These are phyloP conservation scores for Aspergillus olivimuriae DNA, from an alignment of 495 filamentous ascomycete species.

Conservation along the genomic window DNA sequence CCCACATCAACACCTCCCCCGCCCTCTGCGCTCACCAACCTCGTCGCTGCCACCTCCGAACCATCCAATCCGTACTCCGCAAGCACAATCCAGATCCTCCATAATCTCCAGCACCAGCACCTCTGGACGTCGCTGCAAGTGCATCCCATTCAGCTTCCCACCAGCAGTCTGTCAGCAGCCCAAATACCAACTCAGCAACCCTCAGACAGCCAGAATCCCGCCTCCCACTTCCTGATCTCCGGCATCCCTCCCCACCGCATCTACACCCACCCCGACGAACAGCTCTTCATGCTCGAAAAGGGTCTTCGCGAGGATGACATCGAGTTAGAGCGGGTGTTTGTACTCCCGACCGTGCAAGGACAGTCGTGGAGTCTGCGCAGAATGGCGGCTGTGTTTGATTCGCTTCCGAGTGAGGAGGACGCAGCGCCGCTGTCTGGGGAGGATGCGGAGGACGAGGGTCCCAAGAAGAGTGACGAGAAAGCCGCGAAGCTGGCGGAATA, in stretches of 20 bases:
- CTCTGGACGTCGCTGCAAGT: constrained; percentile 68
- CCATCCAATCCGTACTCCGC: constrained; percentile 27
- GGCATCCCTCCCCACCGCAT: constrained; percentile 81
- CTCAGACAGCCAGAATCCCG: constrained; percentile 9
- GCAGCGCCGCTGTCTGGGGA: constrained; percentile 10
- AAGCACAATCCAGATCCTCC: constrained; percentile 62
- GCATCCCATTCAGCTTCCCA: constrained; percentile 35
- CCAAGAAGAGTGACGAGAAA: constrained; percentile 17
- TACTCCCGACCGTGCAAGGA: constrained; percentile 72
- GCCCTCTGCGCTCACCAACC: constrained; percentile 28
- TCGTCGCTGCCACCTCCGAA: constrained; percentile 21
- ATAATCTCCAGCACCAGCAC: constrained; percentile 83
- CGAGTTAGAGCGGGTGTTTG: constrained; percentile 67
- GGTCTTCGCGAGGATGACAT: constrained; percentile 42
- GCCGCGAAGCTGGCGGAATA: constrained; percentile 29
- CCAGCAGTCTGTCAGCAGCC: no score
- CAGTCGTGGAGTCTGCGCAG: constrained; percentile 76
- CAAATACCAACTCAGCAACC: no score
- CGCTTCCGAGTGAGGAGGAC: constrained; percentile 38
- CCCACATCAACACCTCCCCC: constrained; percentile 5
- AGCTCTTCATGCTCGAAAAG: constrained; percentile 65
- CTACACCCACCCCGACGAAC: constrained; percentile 91
- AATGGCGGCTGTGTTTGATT: constrained; percentile 78
- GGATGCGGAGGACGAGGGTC: constrained; percentile 13
- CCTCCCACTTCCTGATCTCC: constrained; percentile 62